These are phyloP conservation scores for Zygosaccharomyces lentus DNA, from an alignment of 805 yeast genomes.

Conservation along the genomic window DNA sequence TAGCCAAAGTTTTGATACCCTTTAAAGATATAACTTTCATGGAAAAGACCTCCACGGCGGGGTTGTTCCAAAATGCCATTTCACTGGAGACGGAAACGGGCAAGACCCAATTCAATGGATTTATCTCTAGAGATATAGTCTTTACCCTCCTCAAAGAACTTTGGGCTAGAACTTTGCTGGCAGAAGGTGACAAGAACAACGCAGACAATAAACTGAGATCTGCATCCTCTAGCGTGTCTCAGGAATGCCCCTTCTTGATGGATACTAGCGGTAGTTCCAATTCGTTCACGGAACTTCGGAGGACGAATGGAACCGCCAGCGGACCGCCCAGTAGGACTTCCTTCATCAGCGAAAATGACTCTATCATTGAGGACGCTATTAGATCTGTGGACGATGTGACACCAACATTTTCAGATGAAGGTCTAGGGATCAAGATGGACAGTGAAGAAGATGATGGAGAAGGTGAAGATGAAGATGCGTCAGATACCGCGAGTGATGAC, in stretches of 20 bases:
- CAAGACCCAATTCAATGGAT: constrained; percentile 82
- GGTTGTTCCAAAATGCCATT: constrained; percentile 87
- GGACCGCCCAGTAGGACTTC: constrained; percentile 30
- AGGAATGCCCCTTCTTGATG: neutral
- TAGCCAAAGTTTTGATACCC: constrained; percentile 70
- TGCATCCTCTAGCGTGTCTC: constrained; percentile 2
- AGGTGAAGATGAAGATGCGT: constrained; percentile 24
- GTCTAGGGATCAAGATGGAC: constrained; percentile 14
- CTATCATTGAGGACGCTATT: constrained; percentile 34
- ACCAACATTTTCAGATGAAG: constrained; percentile 12
- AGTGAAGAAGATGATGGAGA: constrained; percentile 33
- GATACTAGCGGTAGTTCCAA: constrained; percentile 5
- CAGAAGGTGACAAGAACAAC: constrained; percentile 12
- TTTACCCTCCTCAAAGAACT: constrained; percentile 62
- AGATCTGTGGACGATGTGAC: constrained; percentile 44
- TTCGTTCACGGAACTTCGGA: constrained; percentile 6
- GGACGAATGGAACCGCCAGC: constrained; percentile 16
- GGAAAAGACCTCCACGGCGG: constrained; percentile 83
- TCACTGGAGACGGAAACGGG: constrained; percentile 57
- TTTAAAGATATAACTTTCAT: constrained; percentile 56
- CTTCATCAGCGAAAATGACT: constrained; percentile 22
- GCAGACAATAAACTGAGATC: constrained; percentile 1
- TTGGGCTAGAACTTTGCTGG: constrained; percentile 46
- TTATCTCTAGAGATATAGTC: constrained; percentile 75
- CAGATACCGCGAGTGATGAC: constrained; percentile 21